phyloP scores from a whole-genome alignment of 1,139 yeast species.

The Geotrichum reessii region DNA sequence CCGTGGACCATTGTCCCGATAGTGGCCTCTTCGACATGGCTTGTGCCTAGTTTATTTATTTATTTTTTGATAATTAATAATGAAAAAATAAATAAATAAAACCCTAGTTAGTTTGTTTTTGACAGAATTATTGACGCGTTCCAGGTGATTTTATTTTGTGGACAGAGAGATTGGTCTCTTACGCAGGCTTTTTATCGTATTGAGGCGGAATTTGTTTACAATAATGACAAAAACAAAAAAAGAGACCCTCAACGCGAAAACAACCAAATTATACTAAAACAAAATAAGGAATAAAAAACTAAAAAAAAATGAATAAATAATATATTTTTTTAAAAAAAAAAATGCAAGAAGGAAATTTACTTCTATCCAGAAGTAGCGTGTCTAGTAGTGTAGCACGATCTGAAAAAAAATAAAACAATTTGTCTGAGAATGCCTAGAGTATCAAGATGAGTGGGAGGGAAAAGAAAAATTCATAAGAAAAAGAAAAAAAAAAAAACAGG shows the following conservation, averaged over 20 bases:
- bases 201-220: background rate
- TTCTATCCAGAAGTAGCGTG: background rate
- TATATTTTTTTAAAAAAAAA: background rate
- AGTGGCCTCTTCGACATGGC: constrained; percentile 16
- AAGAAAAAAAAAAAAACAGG: background rate
- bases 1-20: constrained; percentile 7
- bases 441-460: background rate
- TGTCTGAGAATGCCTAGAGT: background rate
- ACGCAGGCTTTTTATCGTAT: background rate
- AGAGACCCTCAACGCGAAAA: background rate
- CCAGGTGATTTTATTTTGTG: background rate
- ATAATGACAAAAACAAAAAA: background rate
- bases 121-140: background rate
- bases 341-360: background rate
- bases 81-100: background rate
- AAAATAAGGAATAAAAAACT: too few species aligned
- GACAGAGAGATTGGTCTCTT: background rate
- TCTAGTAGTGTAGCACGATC: background rate
- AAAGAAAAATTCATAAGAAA: background rate
- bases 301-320: background rate
- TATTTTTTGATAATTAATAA: too few species aligned
- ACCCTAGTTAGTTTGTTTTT: background rate
- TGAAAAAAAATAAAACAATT: background rate
- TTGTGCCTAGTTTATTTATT: background rate
- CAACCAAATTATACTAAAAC: too few species aligned